Evolutionary conservation across 2,329 filamentous ascomycete species (phyloP).

Genomic region (Ilyonectria sp.): DNA sequence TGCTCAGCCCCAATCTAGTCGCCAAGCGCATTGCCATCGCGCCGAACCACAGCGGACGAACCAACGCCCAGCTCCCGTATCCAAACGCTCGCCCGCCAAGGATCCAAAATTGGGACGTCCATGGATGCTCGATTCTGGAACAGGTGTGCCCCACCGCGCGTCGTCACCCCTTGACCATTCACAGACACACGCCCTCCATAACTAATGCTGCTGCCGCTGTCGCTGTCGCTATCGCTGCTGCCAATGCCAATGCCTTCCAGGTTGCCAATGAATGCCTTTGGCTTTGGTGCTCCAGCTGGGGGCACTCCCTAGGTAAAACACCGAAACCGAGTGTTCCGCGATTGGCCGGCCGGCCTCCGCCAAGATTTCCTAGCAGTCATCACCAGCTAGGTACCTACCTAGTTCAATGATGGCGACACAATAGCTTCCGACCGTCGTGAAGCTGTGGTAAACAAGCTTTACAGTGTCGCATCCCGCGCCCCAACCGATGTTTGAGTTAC

Average conservation of each 20-base stretch:
- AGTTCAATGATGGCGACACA: conserved; percentile 5
- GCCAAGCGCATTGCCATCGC: background rate
- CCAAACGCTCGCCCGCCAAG: background rate
- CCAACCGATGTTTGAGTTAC: background rate
- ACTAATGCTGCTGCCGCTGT: background rate
- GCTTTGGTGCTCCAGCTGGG: no score
- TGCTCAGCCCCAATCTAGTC: conserved; percentile 7
- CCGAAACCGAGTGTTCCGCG: conserved; percentile 31
- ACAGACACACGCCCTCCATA: conserved; percentile 11
- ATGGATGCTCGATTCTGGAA: background rate
- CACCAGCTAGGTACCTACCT: conserved; percentile 4
- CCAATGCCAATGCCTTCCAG: no score
- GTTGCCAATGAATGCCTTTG: no score
- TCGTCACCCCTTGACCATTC: background rate
- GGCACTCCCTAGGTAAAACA: conserved; percentile 26
- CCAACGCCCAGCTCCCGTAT: background rate
- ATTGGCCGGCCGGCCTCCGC: conserved; percentile 34
- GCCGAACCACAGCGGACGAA: background rate
- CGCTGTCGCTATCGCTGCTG: no score
- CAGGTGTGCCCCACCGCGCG: conserved; percentile 1
- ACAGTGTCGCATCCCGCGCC: conserved; percentile 2
- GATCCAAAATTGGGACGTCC: background rate
- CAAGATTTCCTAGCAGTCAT: conserved; percentile 30
- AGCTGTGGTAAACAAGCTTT: background rate
- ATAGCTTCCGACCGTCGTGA: background rate